A percentile compares a stretch with the other conserved stretches of the same genome.
phyloP scores from a whole-genome alignment of 208 protist genomes.

The Leishmania guyanensis region DNA sequence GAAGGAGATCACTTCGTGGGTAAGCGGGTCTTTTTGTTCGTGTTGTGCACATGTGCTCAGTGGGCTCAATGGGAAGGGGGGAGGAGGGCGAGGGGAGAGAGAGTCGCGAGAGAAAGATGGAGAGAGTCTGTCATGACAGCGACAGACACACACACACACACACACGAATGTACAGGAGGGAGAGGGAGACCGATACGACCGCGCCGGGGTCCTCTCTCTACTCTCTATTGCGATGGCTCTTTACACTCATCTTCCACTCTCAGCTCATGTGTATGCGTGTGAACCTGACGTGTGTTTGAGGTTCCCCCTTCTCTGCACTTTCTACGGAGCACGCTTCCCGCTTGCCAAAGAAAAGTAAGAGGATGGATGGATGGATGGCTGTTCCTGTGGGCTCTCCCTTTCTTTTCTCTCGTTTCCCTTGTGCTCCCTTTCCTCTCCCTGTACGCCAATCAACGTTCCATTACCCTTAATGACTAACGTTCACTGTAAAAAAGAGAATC shows the following conservation, averaged over 20 bases:
- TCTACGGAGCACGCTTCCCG: constrained; percentile 1
- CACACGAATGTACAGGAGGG: not conserved
- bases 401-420: not conserved
- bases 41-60: not conserved
- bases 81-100: not conserved
- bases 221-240: not conserved
- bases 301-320: not conserved
- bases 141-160: no score
- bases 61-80: not conserved
- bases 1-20: not conserved
- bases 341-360: not conserved
- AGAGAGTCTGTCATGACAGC: not conserved
- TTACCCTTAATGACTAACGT: not conserved
- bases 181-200: not conserved
- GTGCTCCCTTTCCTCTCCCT: not conserved
- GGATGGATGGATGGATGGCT: not conserved
- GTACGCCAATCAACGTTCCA: not conserved
- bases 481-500: not conserved
- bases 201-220: not conserved
- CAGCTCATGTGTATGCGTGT: not conserved
- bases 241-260: not conserved
- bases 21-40: not conserved
- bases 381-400: not conserved
- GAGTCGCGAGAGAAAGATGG: not conserved
- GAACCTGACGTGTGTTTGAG: not conserved